Percentiles rank a stretch among this genome's conserved stretches.
Evolutionary conservation across 345 rosid genomes (phyloP).

Genomic region (Anastatica hierochuntica): DNA sequence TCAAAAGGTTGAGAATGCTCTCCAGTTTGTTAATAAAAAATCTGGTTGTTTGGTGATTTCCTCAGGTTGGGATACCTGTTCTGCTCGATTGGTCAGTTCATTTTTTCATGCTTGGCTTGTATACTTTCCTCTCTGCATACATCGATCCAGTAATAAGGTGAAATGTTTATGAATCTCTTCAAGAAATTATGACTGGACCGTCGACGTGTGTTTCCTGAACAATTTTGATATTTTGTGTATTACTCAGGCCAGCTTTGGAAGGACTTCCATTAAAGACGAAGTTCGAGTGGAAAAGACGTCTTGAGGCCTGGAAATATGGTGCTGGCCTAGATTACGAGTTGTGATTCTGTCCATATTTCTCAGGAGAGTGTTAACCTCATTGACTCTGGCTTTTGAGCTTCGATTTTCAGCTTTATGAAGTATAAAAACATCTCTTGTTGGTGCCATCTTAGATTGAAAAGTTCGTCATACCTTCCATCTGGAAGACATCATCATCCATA

Average conservation of each 20-base stretch:
- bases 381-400: neutral
- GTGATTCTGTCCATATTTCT: constrained; percentile 21
- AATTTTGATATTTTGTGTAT: neutral
- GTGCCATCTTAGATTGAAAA: neutral
- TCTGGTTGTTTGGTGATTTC: constrained; percentile 4
- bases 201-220: neutral
- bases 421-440: neutral
- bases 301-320: constrained; percentile 89
- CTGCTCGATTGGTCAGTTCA: constrained; percentile 81
- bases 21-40: neutral
- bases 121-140: constrained; percentile 69
- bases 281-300: constrained; percentile 60
- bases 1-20: neutral
- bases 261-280: constrained; percentile 42
- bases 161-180: neutral
- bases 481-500: no score
- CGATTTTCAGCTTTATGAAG: neutral
- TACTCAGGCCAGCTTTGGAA: constrained; percentile 43
- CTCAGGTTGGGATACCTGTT: constrained; percentile 68
- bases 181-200: neutral
- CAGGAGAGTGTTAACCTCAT: neutral
- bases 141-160: constrained; percentile 75
- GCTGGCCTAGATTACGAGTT: constrained; percentile 75
- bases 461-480: no score
- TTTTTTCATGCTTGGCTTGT: constrained; percentile 73